These are phyloP conservation scores for Stromatinia cepivora DNA, from an alignment of 2,329 filamentous ascomycete species.

Conservation along the genomic window DNA sequence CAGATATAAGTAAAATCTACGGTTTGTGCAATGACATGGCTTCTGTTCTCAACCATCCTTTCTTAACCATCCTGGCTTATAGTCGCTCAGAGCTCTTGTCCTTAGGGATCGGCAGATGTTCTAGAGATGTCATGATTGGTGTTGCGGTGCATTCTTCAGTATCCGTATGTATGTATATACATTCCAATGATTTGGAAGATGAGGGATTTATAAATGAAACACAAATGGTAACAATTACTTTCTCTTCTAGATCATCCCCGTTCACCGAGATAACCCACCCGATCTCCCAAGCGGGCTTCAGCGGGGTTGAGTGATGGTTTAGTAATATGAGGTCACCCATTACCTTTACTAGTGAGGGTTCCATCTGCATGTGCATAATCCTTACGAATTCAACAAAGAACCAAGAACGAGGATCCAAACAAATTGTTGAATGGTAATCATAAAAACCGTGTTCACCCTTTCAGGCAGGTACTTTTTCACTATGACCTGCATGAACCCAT, in stretches of 20 bases:
- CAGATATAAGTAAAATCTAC: not conserved
- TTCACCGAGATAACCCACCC: not conserved
- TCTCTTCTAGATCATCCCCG: not conserved
- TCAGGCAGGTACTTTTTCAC: conserved; percentile 8
- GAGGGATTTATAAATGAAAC: not conserved
- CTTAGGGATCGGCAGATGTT: not conserved
- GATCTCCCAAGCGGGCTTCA: too few relatives aligned
- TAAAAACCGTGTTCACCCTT: not conserved
- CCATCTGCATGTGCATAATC: conserved; percentile 5
- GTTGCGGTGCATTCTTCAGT: not conserved
- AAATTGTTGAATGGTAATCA: not conserved
- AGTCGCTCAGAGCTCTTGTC: too few relatives aligned
- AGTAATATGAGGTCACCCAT: conserved; percentile 24
- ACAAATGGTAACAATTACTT: not conserved
- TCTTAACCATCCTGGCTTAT: not conserved
- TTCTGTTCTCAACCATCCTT: not conserved
- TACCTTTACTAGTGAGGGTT: conserved; percentile 5
- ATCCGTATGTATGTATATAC: not conserved
- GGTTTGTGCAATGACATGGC: not conserved
- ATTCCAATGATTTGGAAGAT: not conserved
- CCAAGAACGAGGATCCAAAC: conserved; percentile 1
- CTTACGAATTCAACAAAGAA: conserved; percentile 21
- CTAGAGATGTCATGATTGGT: not conserved
- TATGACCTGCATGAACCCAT: not conserved
- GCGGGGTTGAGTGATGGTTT: conserved; percentile 11